Base-by-base conservation (phyloP, 1,139 yeast genomes). In the Scheffersomyces titani region DNA sequence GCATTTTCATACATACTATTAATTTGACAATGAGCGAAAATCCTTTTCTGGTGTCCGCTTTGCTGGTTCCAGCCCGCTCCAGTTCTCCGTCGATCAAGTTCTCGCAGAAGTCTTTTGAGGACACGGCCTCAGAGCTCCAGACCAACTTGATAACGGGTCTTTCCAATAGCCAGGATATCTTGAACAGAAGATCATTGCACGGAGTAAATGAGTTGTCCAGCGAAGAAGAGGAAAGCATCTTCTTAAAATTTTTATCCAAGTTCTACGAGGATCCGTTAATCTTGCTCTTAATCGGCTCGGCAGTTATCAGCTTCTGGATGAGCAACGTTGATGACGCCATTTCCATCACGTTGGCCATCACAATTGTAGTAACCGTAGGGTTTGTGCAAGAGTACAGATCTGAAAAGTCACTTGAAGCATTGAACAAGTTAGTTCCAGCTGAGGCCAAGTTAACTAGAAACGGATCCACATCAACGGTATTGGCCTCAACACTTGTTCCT, bases 321-420 rank as follows among this genome's bases (percentile, higher is more conserved):
- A 97, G 97, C 22, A 94, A 94, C 72, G 85, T 87, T 47, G 98
- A 93, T 70, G 99, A 94, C 71, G 97, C 98, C 2, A 77, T 94
- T 24, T 88, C 96, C 60, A 93, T 93, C 66, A 87, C 96, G 0
- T 78, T 92, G 62, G 98, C 98, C 6, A 90, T 93, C 57, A 66
- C 90, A 47, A 92, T 93, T 63, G 98, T 93, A 40, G 97, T 93
- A 7, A 84, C 96, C 0, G 99, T 94, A 40, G 99, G 98, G 0
- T 94, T 94, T 73, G 93, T 94, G 22, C 99, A 94, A 73, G 99
- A 94, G 71, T 92, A 92, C 70, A 82, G 98, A 65, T 90, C 97
- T 0, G 99, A 94, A 70, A 90, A 94, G 75, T 90, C 97, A 2
- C 77, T 94, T 58, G 97, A 92, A 68, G 98, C 98, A 0, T 82